Conservation (phyloP, 2,329 filamentous ascomycete genomes). For the Aotearoamyces nothofagi region DNA sequence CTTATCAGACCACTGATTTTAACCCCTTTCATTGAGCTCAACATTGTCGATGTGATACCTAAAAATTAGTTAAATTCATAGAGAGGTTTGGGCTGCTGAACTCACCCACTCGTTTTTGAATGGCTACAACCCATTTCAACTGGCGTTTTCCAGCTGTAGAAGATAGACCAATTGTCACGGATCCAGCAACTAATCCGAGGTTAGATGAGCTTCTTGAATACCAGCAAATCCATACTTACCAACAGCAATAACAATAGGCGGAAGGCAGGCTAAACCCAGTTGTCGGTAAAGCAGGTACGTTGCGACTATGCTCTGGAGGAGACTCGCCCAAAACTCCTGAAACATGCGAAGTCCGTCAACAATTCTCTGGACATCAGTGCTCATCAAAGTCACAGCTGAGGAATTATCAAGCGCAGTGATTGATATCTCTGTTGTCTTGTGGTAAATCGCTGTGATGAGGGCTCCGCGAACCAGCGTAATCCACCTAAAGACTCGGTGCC, state of each 20-base stretch:
- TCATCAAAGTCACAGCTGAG: constrained; percentile 26
- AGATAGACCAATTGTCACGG: constrained; percentile 3
- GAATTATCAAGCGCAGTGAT: constrained; percentile 17
- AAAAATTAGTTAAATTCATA: too few relatives aligned
- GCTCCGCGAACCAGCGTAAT: constrained; percentile 23
- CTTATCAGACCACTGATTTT: constrained; percentile 18
- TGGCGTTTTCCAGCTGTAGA: constrained; percentile 2
- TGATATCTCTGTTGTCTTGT: constrained; percentile 19
- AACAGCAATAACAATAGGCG: constrained; percentile 7
- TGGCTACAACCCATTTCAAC: constrained; percentile 12
- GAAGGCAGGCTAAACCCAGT: constrained; percentile 7
- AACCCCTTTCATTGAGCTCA: constrained; percentile 15
- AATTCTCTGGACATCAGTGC: constrained; percentile 25
- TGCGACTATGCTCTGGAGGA: constrained; percentile 20
- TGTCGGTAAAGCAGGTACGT: constrained; percentile 21
- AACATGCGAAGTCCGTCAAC: constrained; percentile 17
- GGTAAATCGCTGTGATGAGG: constrained; percentile 18
- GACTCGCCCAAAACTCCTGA: constrained; percentile 23
- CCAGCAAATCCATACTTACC: too few relatives aligned
- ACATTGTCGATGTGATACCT: constrained; percentile 14
- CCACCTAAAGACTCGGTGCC: constrained; percentile 22
- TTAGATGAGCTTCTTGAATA: too few relatives aligned
- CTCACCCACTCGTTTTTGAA: constrained; percentile 16
- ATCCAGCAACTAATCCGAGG: not conserved
- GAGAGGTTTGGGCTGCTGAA: too few relatives aligned